These are phyloP conservation scores for Aureobasidium sp. DNA, from an alignment of 2,329 filamentous ascomycete genomes.

Conservation along the genomic window DNA sequence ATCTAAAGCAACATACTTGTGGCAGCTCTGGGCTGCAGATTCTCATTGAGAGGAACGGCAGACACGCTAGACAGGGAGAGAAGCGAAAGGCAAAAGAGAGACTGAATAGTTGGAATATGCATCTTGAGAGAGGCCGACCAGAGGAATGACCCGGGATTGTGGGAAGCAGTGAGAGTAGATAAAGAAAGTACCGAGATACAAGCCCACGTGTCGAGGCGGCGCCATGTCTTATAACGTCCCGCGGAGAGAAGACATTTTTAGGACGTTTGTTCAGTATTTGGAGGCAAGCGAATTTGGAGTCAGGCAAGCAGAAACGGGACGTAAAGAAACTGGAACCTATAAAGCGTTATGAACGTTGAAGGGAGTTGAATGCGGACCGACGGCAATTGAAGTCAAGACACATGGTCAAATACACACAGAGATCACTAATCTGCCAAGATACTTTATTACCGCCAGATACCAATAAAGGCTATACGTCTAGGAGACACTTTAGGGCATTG, in stretches of 20 bases:
- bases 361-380: not conserved
- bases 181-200: not conserved
- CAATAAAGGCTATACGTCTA: not conserved
- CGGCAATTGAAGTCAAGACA: slow-evolving; percentile 9
- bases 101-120: slow-evolving; percentile 5
- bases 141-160: not conserved
- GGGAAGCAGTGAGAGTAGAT: not conserved
- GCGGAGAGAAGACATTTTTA: not conserved
- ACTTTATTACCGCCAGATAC: not conserved
- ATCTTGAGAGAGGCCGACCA: not conserved
- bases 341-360: slow-evolving; percentile 2
- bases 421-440: not conserved
- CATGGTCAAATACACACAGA: not conserved
- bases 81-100: slow-evolving; percentile 10
- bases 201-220: not conserved
- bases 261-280: slow-evolving; percentile 2
- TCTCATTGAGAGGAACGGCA: slow-evolving; percentile 6
- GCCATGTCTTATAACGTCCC: slow-evolving; percentile 8
- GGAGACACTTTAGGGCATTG: not conserved
- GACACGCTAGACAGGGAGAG: slow-evolving; percentile 1
- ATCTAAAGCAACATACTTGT: not conserved
- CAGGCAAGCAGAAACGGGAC: not conserved
- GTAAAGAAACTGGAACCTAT: not conserved
- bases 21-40: slow-evolving; percentile 1
- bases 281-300: not conserved